Base-by-base conservation (phyloP, 345 rosid genomes). In the Lagerstroemia speciosa region DNA sequence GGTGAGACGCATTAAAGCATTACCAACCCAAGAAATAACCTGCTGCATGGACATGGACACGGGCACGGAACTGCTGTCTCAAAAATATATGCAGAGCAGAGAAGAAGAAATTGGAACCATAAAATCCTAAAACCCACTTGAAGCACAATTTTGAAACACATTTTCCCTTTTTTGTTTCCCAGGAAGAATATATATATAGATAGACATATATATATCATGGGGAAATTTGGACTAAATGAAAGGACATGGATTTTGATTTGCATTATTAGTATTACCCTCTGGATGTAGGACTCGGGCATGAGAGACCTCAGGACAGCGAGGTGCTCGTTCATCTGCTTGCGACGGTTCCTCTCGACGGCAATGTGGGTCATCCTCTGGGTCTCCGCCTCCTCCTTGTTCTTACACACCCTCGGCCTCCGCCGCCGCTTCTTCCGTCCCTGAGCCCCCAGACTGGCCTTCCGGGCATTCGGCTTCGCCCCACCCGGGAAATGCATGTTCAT, bases 281-380 rank as follows among this genome's bases (percentile, higher is more conserved):
- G 96, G 66, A 87, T 86, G 77, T 84, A 88, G 65, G 91, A 83
- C 62, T 80, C 85, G 65, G 98, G 98, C 98, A 88, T 88, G 83
- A 90, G 94, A 57, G 95, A 87, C 72, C 87, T 75, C 67, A 92
- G 75, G 73, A 82, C 89, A 65, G 93, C 79, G 27, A 92, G 87
- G 78, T 92, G 90, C 66, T 87, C 90, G 78, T 88, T 90, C 93
- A 90, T 90, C 77, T 80, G 96, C 85, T 85, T 93, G 65, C 98
- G 82, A 20, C 98, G 74, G 52, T 93, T 93, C 78, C 98, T 84
- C 76, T 90, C 98, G 7, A 90, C 92, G 22, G 96, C 81, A 83
- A 93, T 93, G 85, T 93, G 98, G 66, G 90, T 86, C 91, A 90
- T 90, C 82, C 98, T 78, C 72, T 88, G 90, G 14, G 83, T 83